Base-by-base conservation (phyloP, 768 basidiomycete species). In the Termitomyces sp. region DNA sequence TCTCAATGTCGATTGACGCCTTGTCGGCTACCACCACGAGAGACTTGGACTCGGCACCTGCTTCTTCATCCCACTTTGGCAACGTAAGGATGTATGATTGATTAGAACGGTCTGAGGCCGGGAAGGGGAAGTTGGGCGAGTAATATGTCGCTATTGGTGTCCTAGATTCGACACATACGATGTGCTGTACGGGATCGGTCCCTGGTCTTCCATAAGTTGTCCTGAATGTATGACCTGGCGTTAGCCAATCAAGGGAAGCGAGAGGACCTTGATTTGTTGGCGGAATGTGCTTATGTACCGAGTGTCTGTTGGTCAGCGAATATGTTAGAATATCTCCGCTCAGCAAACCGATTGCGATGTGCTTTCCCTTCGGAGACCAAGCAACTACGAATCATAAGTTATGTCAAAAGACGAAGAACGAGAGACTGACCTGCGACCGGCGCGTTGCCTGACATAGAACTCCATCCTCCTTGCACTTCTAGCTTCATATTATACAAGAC, bases 311-410 rank as follows among this genome's bases (percentile, higher is more conserved):
- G 11, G 73, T 73, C 23, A 85, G 77, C 39, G 79, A 76, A 66
- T 83, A 91, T 0, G 88, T 84, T 41, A 89, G 66, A 39, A 92
- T 84, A 53, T 87, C 85, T 3, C 90, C 89, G 19, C 76, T 78
- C 60, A 80, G 80, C 16, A 91, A 70, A 23, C 86, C 91, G 45
- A 93, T 79, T 1, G 88, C 89, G 41, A 93, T 75, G 55, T 92
- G 90, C 66, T 90, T 93, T 44, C 90, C 91, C 67, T 90, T 91
- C 1, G 90, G 88, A 3, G 90, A 92, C 90, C 91, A 93, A 12
- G 87, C 81, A 9, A 86, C 91, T 92, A 44, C 52, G n/a, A 23
- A 9, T 52, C 35, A 21, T 45, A 25, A 60, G 54, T 34, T 3
- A 5, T 28, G 32, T 50, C 23, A 48, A 56, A 12, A 41, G 9